These are phyloP conservation scores for Ramalina peruviana DNA, from an alignment of 495 filamentous ascomycete genomes.

Conservation along the genomic window DNA sequence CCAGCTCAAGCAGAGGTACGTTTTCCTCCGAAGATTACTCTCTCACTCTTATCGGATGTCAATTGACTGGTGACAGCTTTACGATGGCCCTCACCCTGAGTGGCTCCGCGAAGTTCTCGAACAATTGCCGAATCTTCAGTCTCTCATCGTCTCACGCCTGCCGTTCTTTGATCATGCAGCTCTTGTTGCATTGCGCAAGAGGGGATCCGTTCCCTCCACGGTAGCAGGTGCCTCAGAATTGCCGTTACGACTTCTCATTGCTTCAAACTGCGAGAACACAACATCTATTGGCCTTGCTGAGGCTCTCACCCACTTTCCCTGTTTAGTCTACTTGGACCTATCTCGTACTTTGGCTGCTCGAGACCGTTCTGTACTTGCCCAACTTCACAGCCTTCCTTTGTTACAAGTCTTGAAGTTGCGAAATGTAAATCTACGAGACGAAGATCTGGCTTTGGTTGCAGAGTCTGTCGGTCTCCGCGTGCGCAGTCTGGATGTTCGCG, in stretches of 20 bases:
- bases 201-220: constrained; percentile 3
- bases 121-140: constrained; percentile 44
- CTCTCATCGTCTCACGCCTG: constrained; percentile 43
- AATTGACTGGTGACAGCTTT: constrained; percentile 23
- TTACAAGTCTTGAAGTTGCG: constrained; percentile 47
- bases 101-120: constrained; percentile 52
- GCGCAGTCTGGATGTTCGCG: constrained; percentile 43
- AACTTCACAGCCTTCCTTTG: constrained; percentile 28
- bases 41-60: background rate
- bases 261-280: constrained; percentile 42
- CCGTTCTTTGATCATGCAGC: constrained; percentile 52
- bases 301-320: constrained; percentile 37
- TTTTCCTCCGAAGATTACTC: background rate
- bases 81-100: constrained; percentile 43
- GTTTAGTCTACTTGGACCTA: constrained; percentile 45
- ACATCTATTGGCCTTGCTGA: constrained; percentile 39
- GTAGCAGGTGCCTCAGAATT: constrained; percentile 13
- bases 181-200: constrained; percentile 33
- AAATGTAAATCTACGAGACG: constrained; percentile 41
- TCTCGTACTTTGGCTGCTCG: constrained; percentile 44
- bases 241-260: constrained; percentile 39
- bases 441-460: constrained; percentile 38
- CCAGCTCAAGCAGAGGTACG: constrained; percentile 43
- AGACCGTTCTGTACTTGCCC: constrained; percentile 34
- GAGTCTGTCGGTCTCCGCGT: constrained; percentile 37